A percentile compares a stretch with the other conserved stretches of the same genome.
Evolutionary conservation across 495 filamentous ascomycete genomes (phyloP).

Genomic region (Xylaria scruposa): DNA sequence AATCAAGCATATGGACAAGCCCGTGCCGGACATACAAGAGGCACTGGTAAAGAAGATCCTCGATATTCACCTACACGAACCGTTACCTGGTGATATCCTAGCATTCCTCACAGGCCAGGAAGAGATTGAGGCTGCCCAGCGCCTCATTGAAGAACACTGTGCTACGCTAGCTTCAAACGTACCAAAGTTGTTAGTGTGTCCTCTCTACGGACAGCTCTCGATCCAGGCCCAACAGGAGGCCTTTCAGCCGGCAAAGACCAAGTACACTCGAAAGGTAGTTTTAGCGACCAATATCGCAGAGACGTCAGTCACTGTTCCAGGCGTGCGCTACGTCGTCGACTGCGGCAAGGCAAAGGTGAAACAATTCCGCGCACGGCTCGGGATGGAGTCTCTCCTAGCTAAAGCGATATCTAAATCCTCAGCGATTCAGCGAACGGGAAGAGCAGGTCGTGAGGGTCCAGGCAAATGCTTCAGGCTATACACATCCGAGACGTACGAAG

Average conservation of each 20-base stretch:
- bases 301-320: slow-evolving; percentile 94
- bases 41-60: slow-evolving; percentile 83
- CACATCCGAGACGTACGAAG: slow-evolving; percentile 77
- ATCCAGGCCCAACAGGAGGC: slow-evolving; percentile 82
- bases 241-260: slow-evolving; percentile 76
- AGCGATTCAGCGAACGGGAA: slow-evolving; percentile 88
- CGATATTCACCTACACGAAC: slow-evolving; percentile 85
- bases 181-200: slow-evolving; percentile 67
- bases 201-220: slow-evolving; percentile 59
- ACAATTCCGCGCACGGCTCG: slow-evolving; percentile 83
- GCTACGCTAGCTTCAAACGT: slow-evolving; percentile 70
- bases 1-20: slow-evolving; percentile 74
- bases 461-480: slow-evolving; percentile 92
- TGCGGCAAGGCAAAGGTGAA: slow-evolving; percentile 94
- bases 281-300: slow-evolving; percentile 97
- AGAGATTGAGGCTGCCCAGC: slow-evolving; percentile 82
- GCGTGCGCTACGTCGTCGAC: slow-evolving; percentile 90
- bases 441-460: slow-evolving; percentile 89
- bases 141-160: slow-evolving; percentile 80
- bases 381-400: slow-evolving; percentile 87
- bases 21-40: slow-evolving; percentile 84
- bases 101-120: slow-evolving; percentile 96
- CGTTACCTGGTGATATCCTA: slow-evolving; percentile 90
- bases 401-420: slow-evolving; percentile 94
- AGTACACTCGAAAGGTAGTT: slow-evolving; percentile 83